Conservation (phyloP, 2,329 filamentous ascomycete genomes). For the Fusarium illudens region DNA sequence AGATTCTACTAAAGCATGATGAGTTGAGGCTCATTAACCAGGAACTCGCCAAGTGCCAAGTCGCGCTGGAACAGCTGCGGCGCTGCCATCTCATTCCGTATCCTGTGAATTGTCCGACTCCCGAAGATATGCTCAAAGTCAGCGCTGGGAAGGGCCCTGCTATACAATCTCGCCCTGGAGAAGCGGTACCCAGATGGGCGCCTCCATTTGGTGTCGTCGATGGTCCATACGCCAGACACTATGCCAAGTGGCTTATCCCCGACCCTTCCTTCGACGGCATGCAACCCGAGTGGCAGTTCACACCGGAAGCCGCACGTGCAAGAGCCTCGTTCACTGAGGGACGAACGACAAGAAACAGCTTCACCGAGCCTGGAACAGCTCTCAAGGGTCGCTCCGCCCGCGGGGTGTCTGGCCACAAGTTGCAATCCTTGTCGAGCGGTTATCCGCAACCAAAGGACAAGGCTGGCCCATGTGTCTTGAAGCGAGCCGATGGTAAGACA, state of each 20-base stretch:
- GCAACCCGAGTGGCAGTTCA: constrained; percentile 56
- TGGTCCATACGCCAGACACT: constrained; percentile 93
- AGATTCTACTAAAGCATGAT: constrained; percentile 93
- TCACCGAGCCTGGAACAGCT: constrained; percentile 53
- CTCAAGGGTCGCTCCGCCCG: constrained; percentile 61
- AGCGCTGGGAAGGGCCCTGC: constrained; percentile 78
- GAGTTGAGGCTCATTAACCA: constrained; percentile 95
- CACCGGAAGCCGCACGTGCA: constrained; percentile 52
- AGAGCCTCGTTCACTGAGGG: constrained; percentile 67
- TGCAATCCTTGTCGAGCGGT: constrained; percentile 74
- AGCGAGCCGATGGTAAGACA: constrained; percentile 82
- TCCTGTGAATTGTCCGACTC: constrained; percentile 74
- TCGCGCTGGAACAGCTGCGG: constrained; percentile 91
- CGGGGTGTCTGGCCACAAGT: constrained; percentile 64
- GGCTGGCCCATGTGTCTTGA: constrained; percentile 82
- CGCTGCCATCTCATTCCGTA: constrained; percentile 93
- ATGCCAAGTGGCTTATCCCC: constrained; percentile 92
- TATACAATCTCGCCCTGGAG: constrained; percentile 67
- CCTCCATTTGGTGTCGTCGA: constrained; percentile 91
- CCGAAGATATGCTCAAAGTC: constrained; percentile 73
- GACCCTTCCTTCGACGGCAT: constrained; percentile 85
- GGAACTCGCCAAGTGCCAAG: constrained; percentile 94
- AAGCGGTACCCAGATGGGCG: constrained; percentile 76
- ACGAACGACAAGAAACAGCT: constrained; percentile 80
- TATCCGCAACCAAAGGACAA: constrained; percentile 81